Evolutionary conservation across 1,139 yeast species (phyloP), one percentile per base, ranked within the genome.

Genomic region (Pichia sp.): DNA sequence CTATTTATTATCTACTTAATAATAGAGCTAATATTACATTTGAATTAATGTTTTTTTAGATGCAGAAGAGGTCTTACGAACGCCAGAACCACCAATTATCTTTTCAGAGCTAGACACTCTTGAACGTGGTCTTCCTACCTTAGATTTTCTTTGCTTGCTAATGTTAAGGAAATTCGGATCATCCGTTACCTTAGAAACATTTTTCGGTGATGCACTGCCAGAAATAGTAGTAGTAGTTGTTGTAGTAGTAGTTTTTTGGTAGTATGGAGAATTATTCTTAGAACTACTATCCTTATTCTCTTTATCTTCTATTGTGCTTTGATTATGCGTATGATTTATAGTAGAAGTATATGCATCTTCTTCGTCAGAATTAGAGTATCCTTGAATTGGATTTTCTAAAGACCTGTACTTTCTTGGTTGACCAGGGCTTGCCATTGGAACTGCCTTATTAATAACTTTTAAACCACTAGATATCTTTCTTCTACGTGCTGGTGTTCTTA

Each of bases 361-460:
- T 4, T 63, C 66, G 40, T 63, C 66, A 1, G 65, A 61, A 35
- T 61, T 59, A 11, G 54, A 51, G 42, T 57, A 58, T 16, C 53
- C 52, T 33, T 57, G 60, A 40, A 54, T 55, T 24, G 53, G 50
- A 33, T 55, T 60, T 25, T 56, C 51, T 35, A 63, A 43, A 7
- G 57, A 39, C 36, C 63, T 52, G 40, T 60, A 60, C 59, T 92
- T 92, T 61, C 98, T 76, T 30, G 98, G 98, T 65, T 92, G 98
- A 2, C 98, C 98, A 0, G 98, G 97, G 2, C 96, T 87, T 41
- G 87, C 87, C 53, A 77, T 78, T 3, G 97, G 98, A 26, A 92
- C 89, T 0, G 92, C 94, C 22, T 81, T 76, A 55, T 77, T 84
- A 6, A 56, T 46, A 50, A 81, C 77, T 37, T 78, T 74, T 37